Conservation (phyloP, 176 grass and related monocot genomes). For the Oryza longistaminata region DNA sequence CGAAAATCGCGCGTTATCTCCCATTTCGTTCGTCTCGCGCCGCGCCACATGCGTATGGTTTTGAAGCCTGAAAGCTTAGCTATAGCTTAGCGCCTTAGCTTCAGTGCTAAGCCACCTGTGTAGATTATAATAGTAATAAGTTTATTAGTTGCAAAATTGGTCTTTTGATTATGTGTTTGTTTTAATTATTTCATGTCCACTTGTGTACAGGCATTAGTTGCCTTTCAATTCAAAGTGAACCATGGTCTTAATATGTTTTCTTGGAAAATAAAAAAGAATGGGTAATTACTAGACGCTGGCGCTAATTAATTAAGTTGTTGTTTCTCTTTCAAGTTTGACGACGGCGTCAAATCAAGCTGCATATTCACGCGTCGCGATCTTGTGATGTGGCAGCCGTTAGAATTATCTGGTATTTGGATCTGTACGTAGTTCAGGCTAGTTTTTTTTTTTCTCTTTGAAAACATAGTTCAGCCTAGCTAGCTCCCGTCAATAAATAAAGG, state of each 20-base stretch:
- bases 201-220: not conserved
- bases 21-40: constrained; percentile 13
- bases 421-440: not conserved
- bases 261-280: not conserved
- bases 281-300: not conserved
- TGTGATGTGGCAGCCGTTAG: not conserved
- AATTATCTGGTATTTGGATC: not conserved
- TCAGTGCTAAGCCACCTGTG: too few relatives aligned
- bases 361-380: not conserved
- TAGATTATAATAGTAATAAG: too few relatives aligned
- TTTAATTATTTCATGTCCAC: not conserved
- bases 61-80: too few relatives aligned
- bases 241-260: not conserved
- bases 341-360: not conserved
- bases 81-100: too few relatives aligned
- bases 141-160: not conserved
- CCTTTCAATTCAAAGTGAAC: not conserved
- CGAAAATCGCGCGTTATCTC: not conserved
- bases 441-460: too few relatives aligned
- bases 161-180: not conserved
- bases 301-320: not conserved
- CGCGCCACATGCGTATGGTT: not conserved
- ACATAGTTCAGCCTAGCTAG: not conserved
- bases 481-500: too few relatives aligned
- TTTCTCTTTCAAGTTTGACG: not conserved